Conservation (phyloP, 495 filamentous ascomycete species). For the Podospora bellae-mahoneyi region DNA sequence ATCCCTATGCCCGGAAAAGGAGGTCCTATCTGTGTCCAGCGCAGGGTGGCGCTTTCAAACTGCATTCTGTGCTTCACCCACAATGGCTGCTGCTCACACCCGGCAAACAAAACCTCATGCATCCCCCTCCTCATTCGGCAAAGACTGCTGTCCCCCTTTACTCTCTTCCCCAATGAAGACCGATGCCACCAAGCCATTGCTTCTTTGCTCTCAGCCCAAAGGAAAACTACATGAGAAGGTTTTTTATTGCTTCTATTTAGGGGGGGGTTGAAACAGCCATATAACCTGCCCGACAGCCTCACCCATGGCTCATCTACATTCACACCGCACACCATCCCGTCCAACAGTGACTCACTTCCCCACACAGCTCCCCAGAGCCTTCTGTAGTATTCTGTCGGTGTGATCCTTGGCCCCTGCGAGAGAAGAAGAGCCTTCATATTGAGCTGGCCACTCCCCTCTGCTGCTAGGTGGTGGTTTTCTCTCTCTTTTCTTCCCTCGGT, state of each 20-base stretch:
- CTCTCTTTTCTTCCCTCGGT: conserved; percentile 22
- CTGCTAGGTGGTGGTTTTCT: not conserved
- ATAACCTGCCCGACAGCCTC: conserved; percentile 30
- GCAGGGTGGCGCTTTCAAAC: conserved; percentile 11
- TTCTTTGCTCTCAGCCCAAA: not conserved
- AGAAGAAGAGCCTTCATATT: conserved; percentile 27
- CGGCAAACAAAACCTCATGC: conserved; percentile 9
- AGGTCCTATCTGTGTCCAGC: not conserved
- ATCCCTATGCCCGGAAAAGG: not conserved
- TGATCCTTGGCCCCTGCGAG: conserved; percentile 21
- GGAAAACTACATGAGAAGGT: not conserved
- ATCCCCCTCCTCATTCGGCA: conserved; percentile 21
- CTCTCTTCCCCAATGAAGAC: not conserved
- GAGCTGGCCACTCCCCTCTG: conserved; percentile 18
- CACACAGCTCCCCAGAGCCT: conserved; percentile 19
- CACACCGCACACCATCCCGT: not conserved
- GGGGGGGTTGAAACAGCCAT: conserved; percentile 28
- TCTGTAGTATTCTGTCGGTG: conserved; percentile 21
- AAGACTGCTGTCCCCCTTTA: not conserved
- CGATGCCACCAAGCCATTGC: conserved; percentile 3
- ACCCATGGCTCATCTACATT: conserved; percentile 16
- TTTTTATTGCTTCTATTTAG: conserved; percentile 17
- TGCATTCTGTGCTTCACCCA: not conserved
- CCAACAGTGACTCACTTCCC: conserved; percentile 35
- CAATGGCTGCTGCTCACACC: conserved; percentile 9